These are phyloP conservation scores for Cercospora berteroae DNA, from an alignment of 2,329 filamentous ascomycete genomes.

Conservation along the genomic window DNA sequence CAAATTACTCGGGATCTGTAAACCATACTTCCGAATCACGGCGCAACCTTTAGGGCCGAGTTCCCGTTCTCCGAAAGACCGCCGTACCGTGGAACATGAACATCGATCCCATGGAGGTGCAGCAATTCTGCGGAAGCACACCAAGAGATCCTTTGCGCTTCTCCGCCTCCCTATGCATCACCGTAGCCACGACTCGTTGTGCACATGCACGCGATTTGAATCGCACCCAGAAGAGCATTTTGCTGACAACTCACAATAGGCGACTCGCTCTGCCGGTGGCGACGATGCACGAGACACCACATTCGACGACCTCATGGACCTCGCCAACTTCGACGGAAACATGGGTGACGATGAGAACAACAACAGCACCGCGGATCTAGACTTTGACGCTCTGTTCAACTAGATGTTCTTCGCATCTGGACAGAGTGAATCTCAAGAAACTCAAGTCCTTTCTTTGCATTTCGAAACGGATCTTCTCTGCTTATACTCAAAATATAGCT, in stretches of 20 bases:
- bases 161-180: not conserved
- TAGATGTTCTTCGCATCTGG: not conserved
- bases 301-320: constrained; percentile 41
- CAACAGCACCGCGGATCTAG: constrained; percentile 12
- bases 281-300: constrained; percentile 28
- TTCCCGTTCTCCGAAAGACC: not conserved
- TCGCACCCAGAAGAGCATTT: not conserved
- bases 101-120: not conserved
- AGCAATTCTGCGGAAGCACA: not conserved
- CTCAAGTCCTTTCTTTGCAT: not conserved
- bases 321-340: constrained; percentile 35
- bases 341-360: constrained; percentile 15
- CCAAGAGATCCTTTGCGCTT: not conserved
- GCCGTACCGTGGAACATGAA: not conserved
- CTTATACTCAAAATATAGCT: not conserved
- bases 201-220: not conserved
- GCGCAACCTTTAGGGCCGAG: not conserved
- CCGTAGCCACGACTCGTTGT: not conserved
- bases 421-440: not conserved
- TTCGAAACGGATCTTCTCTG: not conserved
- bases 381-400: constrained; percentile 27
- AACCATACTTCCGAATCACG: not conserved
- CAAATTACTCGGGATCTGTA: not conserved
- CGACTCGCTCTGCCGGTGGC: not conserved
- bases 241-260: not conserved